Conservation (phyloP, 129 eudicot species). For the Flaveria bidentis region DNA sequence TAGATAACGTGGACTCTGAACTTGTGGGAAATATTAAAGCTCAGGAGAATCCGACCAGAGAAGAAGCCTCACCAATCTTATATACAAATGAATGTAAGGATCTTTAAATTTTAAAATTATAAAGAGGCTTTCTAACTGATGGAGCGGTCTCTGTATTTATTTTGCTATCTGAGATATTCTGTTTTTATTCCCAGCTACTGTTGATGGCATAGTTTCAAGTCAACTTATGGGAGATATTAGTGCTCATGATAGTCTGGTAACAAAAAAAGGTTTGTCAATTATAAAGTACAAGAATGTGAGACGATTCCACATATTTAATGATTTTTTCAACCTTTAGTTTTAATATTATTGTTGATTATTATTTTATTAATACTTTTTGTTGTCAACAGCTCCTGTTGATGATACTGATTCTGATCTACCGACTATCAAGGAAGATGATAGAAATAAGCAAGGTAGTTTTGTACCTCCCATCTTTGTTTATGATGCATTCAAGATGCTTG, state of each 20-base stretch:
- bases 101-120: not conserved
- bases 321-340: not conserved
- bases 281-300: conserved; percentile 23
- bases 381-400: conserved; percentile 17
- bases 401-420: conserved; percentile 9
- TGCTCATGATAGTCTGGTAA: conserved; percentile 4
- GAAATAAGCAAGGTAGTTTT: conserved; percentile 31
- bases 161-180: not conserved
- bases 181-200: not conserved
- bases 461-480: not conserved
- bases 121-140: not conserved
- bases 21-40: conserved; percentile 10
- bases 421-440: conserved; percentile 24
- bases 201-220: conserved; percentile 6
- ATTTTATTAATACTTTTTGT: not conserved
- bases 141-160: not conserved
- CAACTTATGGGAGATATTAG: conserved; percentile 19
- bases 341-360: not conserved
- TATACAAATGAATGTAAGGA: conserved; percentile 16
- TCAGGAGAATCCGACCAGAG: not conserved
- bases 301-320: not conserved
- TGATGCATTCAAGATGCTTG: conserved; percentile 9
- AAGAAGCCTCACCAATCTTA: not conserved
- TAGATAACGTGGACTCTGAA: not conserved
- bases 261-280: conserved; percentile 16